Conservation (phyloP, 2,329 filamentous ascomycete genomes). For the Cercospora berteroae region DNA sequence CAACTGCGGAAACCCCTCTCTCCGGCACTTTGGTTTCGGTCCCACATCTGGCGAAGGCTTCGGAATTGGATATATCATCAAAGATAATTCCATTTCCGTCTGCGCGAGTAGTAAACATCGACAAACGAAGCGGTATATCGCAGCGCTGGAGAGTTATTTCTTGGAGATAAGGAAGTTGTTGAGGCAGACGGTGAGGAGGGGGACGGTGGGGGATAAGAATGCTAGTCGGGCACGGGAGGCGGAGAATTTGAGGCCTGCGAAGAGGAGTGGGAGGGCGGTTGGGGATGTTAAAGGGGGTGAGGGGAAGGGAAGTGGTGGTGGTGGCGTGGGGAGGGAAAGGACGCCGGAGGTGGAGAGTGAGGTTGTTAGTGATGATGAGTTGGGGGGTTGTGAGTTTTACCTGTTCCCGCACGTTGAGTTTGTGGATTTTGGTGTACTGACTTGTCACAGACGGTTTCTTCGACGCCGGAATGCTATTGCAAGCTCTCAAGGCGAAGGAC, state of each 20-base stretch:
- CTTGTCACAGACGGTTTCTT: constrained; percentile 80
- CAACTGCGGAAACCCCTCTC: constrained; percentile 95
- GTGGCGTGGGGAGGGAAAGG: not conserved
- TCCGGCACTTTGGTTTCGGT: constrained; percentile 95
- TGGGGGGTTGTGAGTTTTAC: constrained; percentile 94
- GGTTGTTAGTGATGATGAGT: constrained; percentile 75
- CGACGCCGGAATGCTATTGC: constrained; percentile 89
- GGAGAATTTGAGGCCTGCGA: constrained; percentile 56
- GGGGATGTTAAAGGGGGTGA: constrained; percentile 25
- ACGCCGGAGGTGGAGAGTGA: constrained; percentile 48
- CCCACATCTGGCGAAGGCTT: constrained; percentile 92
- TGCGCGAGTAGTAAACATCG: constrained; percentile 92
- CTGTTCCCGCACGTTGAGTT: no score
- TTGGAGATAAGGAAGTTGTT: constrained; percentile 85
- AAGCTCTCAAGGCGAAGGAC: constrained; percentile 72
- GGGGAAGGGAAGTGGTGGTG: constrained; percentile 54
- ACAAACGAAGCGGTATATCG: constrained; percentile 86
- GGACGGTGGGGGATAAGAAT: constrained; percentile 52
- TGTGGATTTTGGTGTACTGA: no score
- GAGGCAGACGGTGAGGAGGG: constrained; percentile 62
- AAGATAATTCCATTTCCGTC: constrained; percentile 84
- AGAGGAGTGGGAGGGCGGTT: constrained; percentile 72
- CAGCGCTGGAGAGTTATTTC: constrained; percentile 85
- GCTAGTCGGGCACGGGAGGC: constrained; percentile 61
- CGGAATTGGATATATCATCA: constrained; percentile 98